Conservation (phyloP, 2,329 filamentous ascomycete genomes). For the Anthostomella pinea region DNA sequence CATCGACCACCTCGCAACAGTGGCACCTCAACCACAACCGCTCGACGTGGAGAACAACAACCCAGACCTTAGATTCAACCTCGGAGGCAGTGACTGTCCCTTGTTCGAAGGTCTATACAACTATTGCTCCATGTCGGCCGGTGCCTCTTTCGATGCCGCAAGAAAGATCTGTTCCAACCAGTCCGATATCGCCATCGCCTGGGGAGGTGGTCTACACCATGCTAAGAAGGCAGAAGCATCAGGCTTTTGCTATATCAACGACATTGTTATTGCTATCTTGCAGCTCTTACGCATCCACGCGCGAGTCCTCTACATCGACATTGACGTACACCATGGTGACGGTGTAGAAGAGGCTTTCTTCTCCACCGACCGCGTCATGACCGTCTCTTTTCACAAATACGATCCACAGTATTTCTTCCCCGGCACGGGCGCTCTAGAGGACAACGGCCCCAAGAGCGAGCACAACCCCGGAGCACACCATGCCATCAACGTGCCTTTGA, state of each 20-base stretch:
- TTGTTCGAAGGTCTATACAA: constrained; percentile 95
- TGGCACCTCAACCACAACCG: constrained; percentile 61
- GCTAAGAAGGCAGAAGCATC: constrained; percentile 92
- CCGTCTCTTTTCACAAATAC: constrained; percentile 94
- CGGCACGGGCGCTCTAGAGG: constrained; percentile 81
- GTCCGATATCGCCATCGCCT: constrained; percentile 94
- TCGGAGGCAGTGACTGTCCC: constrained; percentile 89
- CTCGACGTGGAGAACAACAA: constrained; percentile 64
- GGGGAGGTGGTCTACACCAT: constrained; percentile 95
- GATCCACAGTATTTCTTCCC: constrained; percentile 83
- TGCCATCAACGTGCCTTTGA: constrained; percentile 83
- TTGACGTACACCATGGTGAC: constrained; percentile 91
- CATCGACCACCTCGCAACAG: constrained; percentile 78
- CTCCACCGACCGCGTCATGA: constrained; percentile 89
- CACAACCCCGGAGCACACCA: constrained; percentile 87
- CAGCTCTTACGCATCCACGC: constrained; percentile 81
- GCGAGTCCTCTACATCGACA: constrained; percentile 96
- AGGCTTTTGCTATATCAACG: constrained; percentile 98
- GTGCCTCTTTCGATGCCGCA: constrained; percentile 86
- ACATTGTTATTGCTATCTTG: constrained; percentile 91
- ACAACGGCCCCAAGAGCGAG: constrained; percentile 79
- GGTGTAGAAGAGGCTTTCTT: constrained; percentile 93
- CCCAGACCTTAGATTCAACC: constrained; percentile 72
- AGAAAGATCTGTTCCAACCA: constrained; percentile 82
- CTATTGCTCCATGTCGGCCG: constrained; percentile 91